Base-by-base conservation (phyloP, 176 grass and related monocot species). In the Aechmea fasciata region DNA sequence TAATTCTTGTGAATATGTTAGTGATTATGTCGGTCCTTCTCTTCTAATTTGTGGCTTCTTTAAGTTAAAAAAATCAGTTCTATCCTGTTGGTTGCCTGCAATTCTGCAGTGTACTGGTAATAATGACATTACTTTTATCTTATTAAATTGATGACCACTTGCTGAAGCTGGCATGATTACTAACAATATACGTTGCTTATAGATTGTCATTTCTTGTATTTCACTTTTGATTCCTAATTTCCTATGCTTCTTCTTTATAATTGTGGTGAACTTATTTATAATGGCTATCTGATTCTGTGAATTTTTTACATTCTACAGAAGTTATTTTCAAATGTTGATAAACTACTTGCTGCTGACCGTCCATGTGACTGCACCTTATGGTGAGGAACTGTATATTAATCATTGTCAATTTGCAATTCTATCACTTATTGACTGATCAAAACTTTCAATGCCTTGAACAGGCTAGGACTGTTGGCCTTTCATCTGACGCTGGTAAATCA, bases 311-410 rank as follows among this genome's bases (percentile, higher is more conserved):
- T 77, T 49, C 18, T 62, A 66, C 86, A 96, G 93, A 89, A 81
- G 75, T 68, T 96, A 75, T 81, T 92, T 79, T 72, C 70, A 64
- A 96, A 82, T 84, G 74, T 88, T 63, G 93, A 96, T 74, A 89
- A 80, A 75, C 69, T 87, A 68, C 62, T 92, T 71, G 80, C 83
- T 63, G 76, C 76, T 77, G 89, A 96, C 49, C 79, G 53, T 9
- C 88, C 93, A 81, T 84, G 83, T 68, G 50, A 81, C 47, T 71
- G 51, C 75, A 85, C 78, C 66, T 83, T 96, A 64, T 96, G 93
- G 88, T 96, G 85, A 89, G 79, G 62, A 66, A 13, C 26, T 68
- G 73, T 52, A 47, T 22, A 18, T 6, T 19, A 61, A 61, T 18
- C 20, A 61, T 61, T 18, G 2, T 18, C 14, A 9, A 41, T 10